Evolutionary conservation across 192 early-diverging fungal species (phyloP).

Genomic region (Linnemannia zychae): DNA sequence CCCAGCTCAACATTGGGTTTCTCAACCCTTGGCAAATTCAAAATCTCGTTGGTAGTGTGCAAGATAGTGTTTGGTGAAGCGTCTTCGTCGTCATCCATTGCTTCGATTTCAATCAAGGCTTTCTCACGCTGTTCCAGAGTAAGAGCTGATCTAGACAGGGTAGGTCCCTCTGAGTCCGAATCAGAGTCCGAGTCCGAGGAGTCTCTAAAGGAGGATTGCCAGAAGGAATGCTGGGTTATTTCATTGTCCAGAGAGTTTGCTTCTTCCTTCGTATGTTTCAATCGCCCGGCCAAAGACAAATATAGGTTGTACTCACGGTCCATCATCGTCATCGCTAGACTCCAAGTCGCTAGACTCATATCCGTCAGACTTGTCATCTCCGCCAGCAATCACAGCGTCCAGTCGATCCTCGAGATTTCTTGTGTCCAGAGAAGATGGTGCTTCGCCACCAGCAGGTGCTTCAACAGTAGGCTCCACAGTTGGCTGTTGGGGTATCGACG

Average conservation of each 20-base stretch:
- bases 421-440: not conserved
- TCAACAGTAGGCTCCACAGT: not conserved
- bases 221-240: not conserved
- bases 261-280: not conserved
- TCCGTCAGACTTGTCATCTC: conserved; percentile 34
- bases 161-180: conserved; percentile 27
- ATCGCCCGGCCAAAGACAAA: not conserved
- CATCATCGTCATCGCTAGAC: conserved; percentile 54
- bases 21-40: conserved; percentile 59
- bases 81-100: conserved; percentile 59
- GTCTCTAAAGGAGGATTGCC: conserved; percentile 6
- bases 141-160: conserved; percentile 7
- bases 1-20: conserved; percentile 63
- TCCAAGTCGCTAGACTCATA: conserved; percentile 64
- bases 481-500: conserved; percentile 6
- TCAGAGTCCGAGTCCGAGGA: conserved; percentile 44
- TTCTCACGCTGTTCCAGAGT: conserved; percentile 50
- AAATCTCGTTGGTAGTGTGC: conserved; percentile 74
- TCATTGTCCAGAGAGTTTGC: not conserved
- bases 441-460: not conserved
- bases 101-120: conserved; percentile 33
- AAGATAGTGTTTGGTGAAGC: conserved; percentile 21
- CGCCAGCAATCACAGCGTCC: conserved; percentile 49
- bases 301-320: conserved; percentile 19
- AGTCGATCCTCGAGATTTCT: conserved; percentile 39